Evolutionary conservation across 192 early-diverging fungal genomes (phyloP), one percentile per base, ranked within the genome.

Genomic region (Thamnidium elegans): DNA sequence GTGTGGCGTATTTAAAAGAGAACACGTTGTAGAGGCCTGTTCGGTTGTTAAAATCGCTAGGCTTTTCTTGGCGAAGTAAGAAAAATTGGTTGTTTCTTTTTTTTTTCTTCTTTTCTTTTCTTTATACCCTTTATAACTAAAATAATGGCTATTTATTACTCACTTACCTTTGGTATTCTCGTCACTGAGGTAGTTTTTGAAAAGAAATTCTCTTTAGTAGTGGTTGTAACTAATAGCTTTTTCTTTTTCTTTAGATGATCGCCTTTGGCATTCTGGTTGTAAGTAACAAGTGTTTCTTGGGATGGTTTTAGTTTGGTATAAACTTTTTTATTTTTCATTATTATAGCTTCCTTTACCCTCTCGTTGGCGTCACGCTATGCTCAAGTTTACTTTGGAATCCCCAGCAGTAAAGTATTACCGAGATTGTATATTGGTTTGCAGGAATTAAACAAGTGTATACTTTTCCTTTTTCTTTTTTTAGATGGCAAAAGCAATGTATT

Each of bases 261-360:
- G 46, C 46, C 46, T 70, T 70, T 60, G 62, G 69, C 19, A 30
- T 70, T 9, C 34, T 70, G 1, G 55, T 69, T 31, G 43, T 70
- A 60, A 58, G 63, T 55, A 19, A 47, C 7, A 4, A 30, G 21
- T 50, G 19, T 26, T 26, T 26, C 3, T 26, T 26, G 26, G 26
- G 20, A 47, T 2, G 3, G 23, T 20, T 13, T 9, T 1, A 39
- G 19, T 10, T 21, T 20, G 1, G 5, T 32, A 46, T 8, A 1
- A 43, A 32, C 10, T 21, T 14, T 52, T 63, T 6, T 39, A 15
- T 34, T 21, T 17, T 36, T 14, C 15, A 4, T 15, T 10, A 34
- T 23, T 42, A 2, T 72, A 84, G 82, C 48, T 81, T 13, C 82
- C 82, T 44, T 60, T 84, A 21, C 82, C 82, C 14, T 70, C 63